Base-by-base conservation (phyloP, 2,329 filamentous ascomycete genomes). In the Malbranchea zuffiana region DNA sequence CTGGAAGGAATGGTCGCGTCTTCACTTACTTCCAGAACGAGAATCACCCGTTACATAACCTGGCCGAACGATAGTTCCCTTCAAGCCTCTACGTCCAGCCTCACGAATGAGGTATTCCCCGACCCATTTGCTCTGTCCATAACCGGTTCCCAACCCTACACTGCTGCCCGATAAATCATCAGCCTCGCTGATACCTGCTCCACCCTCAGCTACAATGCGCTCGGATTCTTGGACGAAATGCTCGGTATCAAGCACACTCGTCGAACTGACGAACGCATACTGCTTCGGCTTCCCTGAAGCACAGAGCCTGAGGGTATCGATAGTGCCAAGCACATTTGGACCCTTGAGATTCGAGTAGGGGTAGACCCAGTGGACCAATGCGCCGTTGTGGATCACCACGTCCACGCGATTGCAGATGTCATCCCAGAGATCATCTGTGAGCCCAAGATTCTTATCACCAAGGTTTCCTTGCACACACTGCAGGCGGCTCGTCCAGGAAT, bases 101-200 rank as follows among this genome's bases (percentile, higher is more conserved):
- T 84, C 81, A 16, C 82, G 73, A 15, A 86, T 74, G 32, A 95
- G 68, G 47, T 72, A 74, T 53, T 80, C 76, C 3, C 73, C 71
- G 4, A 74, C 82, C 86, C 86, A 95, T 63, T 96, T 95, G 46
- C 75, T 77, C 58, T 95, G 87, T 2, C 88, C 87, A 51, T 95
- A 95, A 4, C 88, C 87, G 1, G 83, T 94, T 25, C 76, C 77
- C 1, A 95, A 74, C 20, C 83, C 83, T 35, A 67, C 76, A 25
- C 76, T 71, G 51, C 82, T 87, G 36, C 86, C 84, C 47, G 74
- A 66, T 44, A 95, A 68, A 46, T 88, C 78, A 54, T 95, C 87
- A 0, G 68, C 69, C 57, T 95, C 88, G 13, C 70, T 66, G 11
- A 94, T 71, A 8, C 75, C 74, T 13, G 66, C 67, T 5, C 74